A percentile compares a stretch with the other conserved stretches of the same genome.
Evolutionary conservation across 345 rosid genomes (phyloP).

Genomic region (Pseudoturritis turrita): DNA sequence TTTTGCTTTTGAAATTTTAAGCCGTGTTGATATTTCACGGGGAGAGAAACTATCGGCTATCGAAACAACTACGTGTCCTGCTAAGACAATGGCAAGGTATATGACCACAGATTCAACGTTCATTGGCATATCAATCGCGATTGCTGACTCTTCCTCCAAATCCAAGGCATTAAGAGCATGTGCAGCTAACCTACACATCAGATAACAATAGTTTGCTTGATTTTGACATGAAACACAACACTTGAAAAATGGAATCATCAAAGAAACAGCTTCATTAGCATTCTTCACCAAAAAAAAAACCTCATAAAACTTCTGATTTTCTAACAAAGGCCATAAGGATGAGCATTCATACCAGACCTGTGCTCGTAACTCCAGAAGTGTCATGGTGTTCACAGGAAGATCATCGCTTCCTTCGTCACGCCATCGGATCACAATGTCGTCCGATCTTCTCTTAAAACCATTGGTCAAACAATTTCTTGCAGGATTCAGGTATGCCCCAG

Average conservation of each 20-base stretch:
- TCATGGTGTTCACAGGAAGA: constrained; percentile 61
- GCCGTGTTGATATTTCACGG: constrained; percentile 78
- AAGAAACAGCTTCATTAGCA: background rate
- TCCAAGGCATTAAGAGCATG: constrained; percentile 60
- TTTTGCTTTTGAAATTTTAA: constrained; percentile 74
- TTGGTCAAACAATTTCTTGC: constrained; percentile 62
- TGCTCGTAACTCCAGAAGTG: constrained; percentile 59
- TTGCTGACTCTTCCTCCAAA: constrained; percentile 72
- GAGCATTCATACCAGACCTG: constrained; percentile 78
- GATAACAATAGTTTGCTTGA: background rate
- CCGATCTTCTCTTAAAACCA: constrained; percentile 47
- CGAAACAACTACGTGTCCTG: constrained; percentile 87
- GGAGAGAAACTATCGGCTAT: constrained; percentile 97
- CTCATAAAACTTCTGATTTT: background rate
- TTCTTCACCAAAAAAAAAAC: background rate
- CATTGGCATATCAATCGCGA: constrained; percentile 97
- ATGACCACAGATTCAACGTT: constrained; percentile 76
- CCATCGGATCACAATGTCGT: constrained; percentile 70
- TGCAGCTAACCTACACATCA: constrained; percentile 65
- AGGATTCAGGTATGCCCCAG: constrained; percentile 77
- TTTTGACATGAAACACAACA: background rate
- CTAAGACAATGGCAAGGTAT: constrained; percentile 84
- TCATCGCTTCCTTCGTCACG: constrained; percentile 77
- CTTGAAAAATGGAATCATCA: background rate
- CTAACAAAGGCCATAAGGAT: background rate